phyloP scores from a whole-genome alignment of 441 rosid genomes.

The Rhodomyrtus psidioides region DNA sequence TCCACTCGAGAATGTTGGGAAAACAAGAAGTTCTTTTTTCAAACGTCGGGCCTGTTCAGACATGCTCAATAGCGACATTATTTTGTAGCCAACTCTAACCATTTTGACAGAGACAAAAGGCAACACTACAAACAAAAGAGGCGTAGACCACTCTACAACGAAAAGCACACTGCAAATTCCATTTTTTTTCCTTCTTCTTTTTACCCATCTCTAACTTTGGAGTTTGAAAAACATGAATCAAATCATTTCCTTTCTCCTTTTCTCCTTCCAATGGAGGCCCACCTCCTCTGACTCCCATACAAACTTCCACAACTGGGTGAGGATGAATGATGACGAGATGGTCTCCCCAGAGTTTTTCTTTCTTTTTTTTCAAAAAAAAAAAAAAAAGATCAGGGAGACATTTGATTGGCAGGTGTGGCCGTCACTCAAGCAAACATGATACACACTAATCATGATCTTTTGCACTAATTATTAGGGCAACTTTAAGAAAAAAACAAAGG shows the following conservation, averaged over 20 bases:
- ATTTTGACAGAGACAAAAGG: slow-evolving; percentile 11
- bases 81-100: neutral
- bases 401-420: neutral
- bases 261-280: neutral
- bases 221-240: neutral
- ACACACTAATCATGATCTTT: neutral
- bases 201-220: neutral
- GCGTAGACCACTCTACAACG: neutral
- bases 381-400: slow-evolving; percentile 1
- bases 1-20: slow-evolving; percentile 28
- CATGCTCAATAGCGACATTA: neutral
- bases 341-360: neutral
- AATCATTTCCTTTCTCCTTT: neutral
- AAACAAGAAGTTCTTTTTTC: neutral
- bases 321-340: neutral
- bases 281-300: slow-evolving; percentile 17
- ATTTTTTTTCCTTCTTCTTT: neutral
- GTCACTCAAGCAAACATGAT: neutral
- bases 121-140: neutral
- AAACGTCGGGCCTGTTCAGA: neutral
- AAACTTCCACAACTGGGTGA: slow-evolving; percentile 11
- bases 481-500: neutral
- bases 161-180: neutral
- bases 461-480: neutral
- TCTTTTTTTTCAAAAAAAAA: neutral